Evolutionary conservation across 108 stramenopile genomes (phyloP).

Genomic region (Skeletonema grethae): DNA sequence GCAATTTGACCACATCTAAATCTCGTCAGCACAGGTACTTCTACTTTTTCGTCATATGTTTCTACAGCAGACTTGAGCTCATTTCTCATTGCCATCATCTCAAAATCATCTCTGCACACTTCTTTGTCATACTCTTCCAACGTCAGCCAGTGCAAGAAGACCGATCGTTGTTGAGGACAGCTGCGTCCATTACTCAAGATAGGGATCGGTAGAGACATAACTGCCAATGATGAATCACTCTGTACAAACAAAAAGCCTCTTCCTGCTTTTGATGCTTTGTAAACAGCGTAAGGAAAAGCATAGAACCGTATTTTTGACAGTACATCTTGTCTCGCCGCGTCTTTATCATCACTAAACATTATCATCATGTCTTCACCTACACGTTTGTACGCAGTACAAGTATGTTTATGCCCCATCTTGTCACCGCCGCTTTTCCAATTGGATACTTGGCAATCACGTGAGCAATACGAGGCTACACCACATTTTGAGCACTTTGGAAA

Average conservation of each 20-base stretch:
- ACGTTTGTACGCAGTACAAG: constrained; percentile 71
- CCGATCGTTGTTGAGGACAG: constrained; percentile 58
- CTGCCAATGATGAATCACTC: constrained; percentile 65
- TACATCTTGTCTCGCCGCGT: constrained; percentile 64
- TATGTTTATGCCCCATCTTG: constrained; percentile 63
- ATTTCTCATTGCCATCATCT: constrained; percentile 63
- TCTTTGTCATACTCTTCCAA: constrained; percentile 83
- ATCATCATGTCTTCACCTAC: constrained; percentile 56
- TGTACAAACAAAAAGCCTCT: constrained; percentile 83
- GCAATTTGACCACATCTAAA: constrained; percentile 87
- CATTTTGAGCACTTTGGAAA: constrained; percentile 60
- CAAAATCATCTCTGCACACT: constrained; percentile 87
- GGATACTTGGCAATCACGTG: constrained; percentile 69
- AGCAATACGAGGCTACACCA: constrained; percentile 75
- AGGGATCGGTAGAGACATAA: constrained; percentile 62
- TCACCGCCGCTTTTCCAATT: constrained; percentile 72
- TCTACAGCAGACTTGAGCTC: constrained; percentile 63
- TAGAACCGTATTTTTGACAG: constrained; percentile 77
- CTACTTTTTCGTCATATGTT: constrained; percentile 65
- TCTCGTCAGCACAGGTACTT: constrained; percentile 69
- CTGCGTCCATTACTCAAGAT: constrained; percentile 43
- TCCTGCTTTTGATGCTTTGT: constrained; percentile 43
- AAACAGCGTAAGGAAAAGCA: constrained; percentile 81
- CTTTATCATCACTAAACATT: constrained; percentile 47
- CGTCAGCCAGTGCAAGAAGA: constrained; percentile 81